Evolutionary conservation across 805 yeast genomes (phyloP).

Genomic region (Hanseniaspora pseudoguilliermondii): DNA sequence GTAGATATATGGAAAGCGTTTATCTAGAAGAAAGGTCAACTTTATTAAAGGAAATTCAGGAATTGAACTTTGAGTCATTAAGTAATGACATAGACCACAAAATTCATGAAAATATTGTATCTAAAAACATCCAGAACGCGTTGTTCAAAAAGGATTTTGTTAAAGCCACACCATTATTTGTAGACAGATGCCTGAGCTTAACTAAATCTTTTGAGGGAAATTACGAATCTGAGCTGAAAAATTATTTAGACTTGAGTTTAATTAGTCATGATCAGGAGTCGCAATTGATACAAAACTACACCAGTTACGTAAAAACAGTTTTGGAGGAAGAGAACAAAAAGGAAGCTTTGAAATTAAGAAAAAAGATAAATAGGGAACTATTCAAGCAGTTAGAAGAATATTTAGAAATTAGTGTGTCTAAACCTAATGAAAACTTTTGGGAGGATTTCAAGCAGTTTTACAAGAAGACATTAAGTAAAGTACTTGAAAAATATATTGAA

Average conservation of each 20-base stretch:
- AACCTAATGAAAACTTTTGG: conserved; percentile 49
- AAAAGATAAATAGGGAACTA: conserved; percentile 37
- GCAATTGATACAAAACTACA: neutral
- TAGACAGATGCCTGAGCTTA: neutral
- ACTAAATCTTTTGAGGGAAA: neutral
- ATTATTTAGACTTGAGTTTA: neutral
- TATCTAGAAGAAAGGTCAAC: conserved; percentile 48
- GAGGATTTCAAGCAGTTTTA: conserved; percentile 40
- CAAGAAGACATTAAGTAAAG: conserved; percentile 24
- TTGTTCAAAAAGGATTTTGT: conserved; percentile 3
- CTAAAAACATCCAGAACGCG: neutral
- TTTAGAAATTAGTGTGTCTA: conserved; percentile 35
- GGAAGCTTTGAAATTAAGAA: conserved; percentile 33
- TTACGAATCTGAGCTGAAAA: neutral
- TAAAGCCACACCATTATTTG: conserved; percentile 8
- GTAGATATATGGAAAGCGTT: conserved; percentile 57
- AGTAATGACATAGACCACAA: neutral
- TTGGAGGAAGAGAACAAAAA: conserved; percentile 27
- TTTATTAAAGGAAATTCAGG: conserved; percentile 38
- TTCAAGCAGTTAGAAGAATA: conserved; percentile 37
- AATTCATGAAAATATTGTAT: neutral
- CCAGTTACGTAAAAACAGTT: conserved; percentile 16
- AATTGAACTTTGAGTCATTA: neutral
- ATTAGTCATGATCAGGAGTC: neutral
- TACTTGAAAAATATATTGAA: conserved; percentile 19